Percentiles rank a stretch among this genome's conserved stretches.
phyloP scores from a whole-genome alignment of 257 asterid species.

The Capsicum chinense region DNA sequence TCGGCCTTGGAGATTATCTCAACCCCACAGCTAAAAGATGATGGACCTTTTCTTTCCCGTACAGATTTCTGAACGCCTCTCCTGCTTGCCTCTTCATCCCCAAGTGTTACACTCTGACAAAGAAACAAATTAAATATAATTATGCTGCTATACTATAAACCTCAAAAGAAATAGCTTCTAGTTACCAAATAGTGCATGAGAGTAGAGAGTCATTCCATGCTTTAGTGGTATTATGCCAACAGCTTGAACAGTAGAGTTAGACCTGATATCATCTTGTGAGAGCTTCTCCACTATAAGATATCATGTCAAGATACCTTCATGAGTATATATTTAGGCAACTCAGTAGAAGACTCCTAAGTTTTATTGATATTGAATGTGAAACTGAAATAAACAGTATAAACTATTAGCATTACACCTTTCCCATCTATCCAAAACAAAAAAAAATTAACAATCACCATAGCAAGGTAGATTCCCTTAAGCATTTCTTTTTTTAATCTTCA shows the following conservation, averaged over 20 bases:
- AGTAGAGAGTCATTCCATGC: neutral
- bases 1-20: slow-evolving; percentile 89
- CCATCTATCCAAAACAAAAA: neutral
- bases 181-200: neutral
- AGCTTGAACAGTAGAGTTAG: neutral
- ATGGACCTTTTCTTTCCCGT: slow-evolving; percentile 96
- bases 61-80: slow-evolving; percentile 94
- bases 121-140: slow-evolving; percentile 26
- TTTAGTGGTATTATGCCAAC: neutral
- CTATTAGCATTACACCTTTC: slow-evolving; percentile 15
- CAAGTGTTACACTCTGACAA: slow-evolving; percentile 91
- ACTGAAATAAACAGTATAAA: neutral
- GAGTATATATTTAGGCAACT: neutral
- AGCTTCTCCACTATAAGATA: neutral
- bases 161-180: neutral
- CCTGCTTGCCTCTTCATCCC: slow-evolving; percentile 98
- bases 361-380: neutral
- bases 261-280: neutral
- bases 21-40: slow-evolving; percentile 87
- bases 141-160: slow-evolving; percentile 12
- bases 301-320: slow-evolving; percentile 4
- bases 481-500: neutral
- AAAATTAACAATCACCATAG: neutral
- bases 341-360: neutral
- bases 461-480: neutral